Evolutionary conservation across 441 rosid species (phyloP).

Genomic region (Sinapis alba): DNA sequence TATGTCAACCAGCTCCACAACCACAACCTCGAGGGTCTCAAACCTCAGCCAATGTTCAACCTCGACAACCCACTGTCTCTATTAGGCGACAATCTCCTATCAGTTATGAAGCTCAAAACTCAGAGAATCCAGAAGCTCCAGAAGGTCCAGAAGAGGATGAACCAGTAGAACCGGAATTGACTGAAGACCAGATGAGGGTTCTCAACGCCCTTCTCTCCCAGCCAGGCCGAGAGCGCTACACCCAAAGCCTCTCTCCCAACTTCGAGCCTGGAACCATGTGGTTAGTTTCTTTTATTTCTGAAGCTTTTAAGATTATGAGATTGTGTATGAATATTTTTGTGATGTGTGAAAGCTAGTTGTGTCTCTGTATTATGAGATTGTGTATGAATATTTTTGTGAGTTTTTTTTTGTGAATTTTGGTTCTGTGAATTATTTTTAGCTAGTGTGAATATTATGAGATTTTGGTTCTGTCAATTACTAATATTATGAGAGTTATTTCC

Average conservation of each 20-base stretch:
- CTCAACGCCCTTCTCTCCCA: neutral
- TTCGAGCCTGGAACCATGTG: neutral
- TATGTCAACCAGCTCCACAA: neutral
- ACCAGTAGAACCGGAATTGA: neutral
- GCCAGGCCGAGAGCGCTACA: neutral
- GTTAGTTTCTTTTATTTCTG: neutral
- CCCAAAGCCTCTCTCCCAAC: neutral
- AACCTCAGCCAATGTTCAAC: neutral
- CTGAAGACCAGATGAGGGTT: neutral
- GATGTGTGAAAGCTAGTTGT: too few species aligned
- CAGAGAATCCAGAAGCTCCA: neutral
- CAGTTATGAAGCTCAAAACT: neutral
- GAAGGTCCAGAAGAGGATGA: neutral
- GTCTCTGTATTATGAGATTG: too few species aligned
- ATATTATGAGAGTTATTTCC: too few species aligned
- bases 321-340: too few species aligned
- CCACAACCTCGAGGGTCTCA: neutral
- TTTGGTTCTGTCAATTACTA: too few species aligned
- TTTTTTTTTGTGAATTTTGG: too few species aligned
- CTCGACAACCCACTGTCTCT: neutral
- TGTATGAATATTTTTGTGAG: too few species aligned
- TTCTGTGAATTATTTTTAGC: too few species aligned
- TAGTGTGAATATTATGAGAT: too few species aligned
- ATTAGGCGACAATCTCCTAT: neutral
- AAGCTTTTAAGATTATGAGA: neutral